These are phyloP conservation scores for Przewalskia tangutica DNA, from an alignment of 257 asterid genomes.

Conservation along the genomic window DNA sequence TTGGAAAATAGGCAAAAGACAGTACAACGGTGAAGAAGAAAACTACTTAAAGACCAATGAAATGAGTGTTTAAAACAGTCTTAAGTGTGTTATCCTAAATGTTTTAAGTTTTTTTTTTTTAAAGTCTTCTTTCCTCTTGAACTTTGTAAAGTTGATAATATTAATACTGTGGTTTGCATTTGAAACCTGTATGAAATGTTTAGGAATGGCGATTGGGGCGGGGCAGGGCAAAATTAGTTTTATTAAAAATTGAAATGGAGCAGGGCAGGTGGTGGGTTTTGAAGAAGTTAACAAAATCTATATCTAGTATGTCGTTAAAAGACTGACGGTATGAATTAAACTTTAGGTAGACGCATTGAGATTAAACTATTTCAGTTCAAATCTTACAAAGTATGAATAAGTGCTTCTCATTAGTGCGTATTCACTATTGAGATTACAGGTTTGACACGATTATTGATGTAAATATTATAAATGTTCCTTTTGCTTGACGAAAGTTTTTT, in stretches of 20 bases:
- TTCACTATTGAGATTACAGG: neutral
- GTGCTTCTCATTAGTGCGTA: neutral
- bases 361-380: neutral
- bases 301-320: no score
- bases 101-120: neutral
- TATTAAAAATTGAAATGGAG: no score
- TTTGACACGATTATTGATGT: neutral
- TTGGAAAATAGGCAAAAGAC: slow-evolving; percentile 31
- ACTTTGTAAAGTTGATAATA: neutral
- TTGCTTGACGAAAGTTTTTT: neutral
- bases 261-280: no score
- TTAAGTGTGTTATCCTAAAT: neutral
- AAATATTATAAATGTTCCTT: no score
- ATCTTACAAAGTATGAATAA: neutral
- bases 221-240: no score
- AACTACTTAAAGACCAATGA: neutral
- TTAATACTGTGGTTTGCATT: neutral
- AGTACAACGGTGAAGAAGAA: neutral
- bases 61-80: neutral
- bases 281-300: no score
- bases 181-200: neutral
- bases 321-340: no score
- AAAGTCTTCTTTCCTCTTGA: neutral
- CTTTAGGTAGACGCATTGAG: no score
- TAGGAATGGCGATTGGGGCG: no score